Evolutionary conservation across 1,284 basidiomycete genomes (phyloP), one percentile per base, ranked within the genome.

Genomic region (Malassezia yamatoensis): DNA sequence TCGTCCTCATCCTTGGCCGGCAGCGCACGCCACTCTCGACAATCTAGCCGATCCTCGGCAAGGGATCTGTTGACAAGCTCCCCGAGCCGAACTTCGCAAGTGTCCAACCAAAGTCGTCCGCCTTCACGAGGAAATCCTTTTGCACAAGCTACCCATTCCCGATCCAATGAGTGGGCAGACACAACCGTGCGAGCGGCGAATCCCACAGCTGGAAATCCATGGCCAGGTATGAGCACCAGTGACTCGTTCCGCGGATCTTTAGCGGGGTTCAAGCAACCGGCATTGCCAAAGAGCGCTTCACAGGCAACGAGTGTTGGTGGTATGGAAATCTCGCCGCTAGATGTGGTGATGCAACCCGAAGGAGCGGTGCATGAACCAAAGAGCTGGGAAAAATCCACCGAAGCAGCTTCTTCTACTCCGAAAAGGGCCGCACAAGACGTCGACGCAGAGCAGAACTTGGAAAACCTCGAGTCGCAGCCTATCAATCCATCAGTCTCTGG

Each of bases 291-390:
- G 41, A 43, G 41, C n/a, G 41, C 41, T 5, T 43, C 41, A 15
- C 41, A 43, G 15, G 41, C 41, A 12, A 43, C 41, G 16, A 43
- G 41, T 32, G 41, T 43, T 32, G 41, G 41, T 21, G 41, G n/a
- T 11, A 16, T 7, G 11, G 41, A 43, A 1, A n/a, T 32, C 12
- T 5, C 41, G 41, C 16, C 41, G 41, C 41, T 21, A 10, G 41
- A 43, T 32, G 41, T 43, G 16, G 21, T 24, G 13, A 15, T 32
- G 21, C 43, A 45, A 21, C 43, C 43, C 5, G 43, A 32, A 16
- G 43, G 43, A 13, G 16, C 43, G 7, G 43, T 45, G 43, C 43
- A 45, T 11, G 43, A 45, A 34, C 43, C 43, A 15, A 45, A 33
- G 15, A 18, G 18, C 5, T 34, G n/a, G 24, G 24, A 12, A 12